Evolutionary conservation across 2,329 filamentous ascomycete species (phyloP), one percentile per base, ranked within the genome.

Genomic region (Madurella fahalii): DNA sequence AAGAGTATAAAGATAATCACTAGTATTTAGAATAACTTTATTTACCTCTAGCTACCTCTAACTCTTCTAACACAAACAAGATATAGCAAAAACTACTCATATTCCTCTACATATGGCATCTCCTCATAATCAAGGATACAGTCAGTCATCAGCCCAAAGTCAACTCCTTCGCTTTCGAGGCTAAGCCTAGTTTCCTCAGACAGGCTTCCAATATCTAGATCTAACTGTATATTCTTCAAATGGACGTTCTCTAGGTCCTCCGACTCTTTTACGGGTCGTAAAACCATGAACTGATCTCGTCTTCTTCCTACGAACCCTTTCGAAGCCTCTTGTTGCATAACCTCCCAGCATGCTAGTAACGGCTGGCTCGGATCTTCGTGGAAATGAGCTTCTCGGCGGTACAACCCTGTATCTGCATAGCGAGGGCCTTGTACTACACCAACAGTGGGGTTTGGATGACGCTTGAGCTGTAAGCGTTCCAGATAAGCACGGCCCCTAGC

Each of bases 381-480:
- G 2, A 73, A 59, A 59, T 85, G 82, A 1, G 74, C 74, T 5
- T 82, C 77, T 5, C 56, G 62, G 4, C 76, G 68, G 61, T 74
- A 83, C 2, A 82, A 66, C 1, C 69, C 69, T 0, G 77, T 75
- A 1, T 67, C 59, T 1, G 68, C 56, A 61, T 86, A 86, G 2
- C 68, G 67, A 0, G 77, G 75, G 1, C 82, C 83, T 61, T 86
- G 77, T 2, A 84, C 73, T 5, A 74, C 79, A 30, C 82, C 82
- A 30, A 84, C 67, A 5, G 73, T 72, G 2, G 71, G 76, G 58
- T 81, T 73, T 0, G 68, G 65, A 49, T 75, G 70, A 0, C 77
- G 56, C 1, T 64, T 56, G 0, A 85, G 68, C 54, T 77, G 72
- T 0, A 68, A 63, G 4, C 65, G 66, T 1, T 66, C 59, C 0